Percentiles rank a stretch among this genome's conserved stretches.
These are phyloP conservation scores for Zymoseptoria tritici DNA, from an alignment of 2,329 filamentous ascomycete species.

Conservation along the genomic window DNA sequence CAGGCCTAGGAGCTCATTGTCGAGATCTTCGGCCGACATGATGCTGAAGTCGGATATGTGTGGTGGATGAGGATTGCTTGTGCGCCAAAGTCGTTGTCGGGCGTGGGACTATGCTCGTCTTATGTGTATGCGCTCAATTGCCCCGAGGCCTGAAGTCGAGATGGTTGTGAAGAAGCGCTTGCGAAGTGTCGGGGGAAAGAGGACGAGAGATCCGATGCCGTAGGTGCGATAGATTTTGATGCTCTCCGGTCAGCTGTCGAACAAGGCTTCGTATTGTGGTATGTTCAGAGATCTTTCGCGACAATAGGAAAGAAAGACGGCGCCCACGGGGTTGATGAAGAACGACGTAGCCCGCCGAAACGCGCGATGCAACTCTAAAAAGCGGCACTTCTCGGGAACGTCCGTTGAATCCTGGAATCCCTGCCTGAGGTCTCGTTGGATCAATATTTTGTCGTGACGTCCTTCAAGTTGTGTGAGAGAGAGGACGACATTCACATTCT, in stretches of 20 bases:
- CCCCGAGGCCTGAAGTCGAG: neutral
- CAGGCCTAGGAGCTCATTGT: constrained; percentile 88
- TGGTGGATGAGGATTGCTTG: too few species aligned
- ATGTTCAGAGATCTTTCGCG: neutral
- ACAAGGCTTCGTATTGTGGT: neutral
- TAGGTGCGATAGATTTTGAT: neutral
- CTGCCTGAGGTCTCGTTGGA: neutral
- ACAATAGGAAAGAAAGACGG: neutral
- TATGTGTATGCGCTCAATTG: neutral
- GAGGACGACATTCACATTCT: neutral
- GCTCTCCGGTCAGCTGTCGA: neutral
- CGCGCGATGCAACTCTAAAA: neutral
- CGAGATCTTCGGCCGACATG: constrained; percentile 51
- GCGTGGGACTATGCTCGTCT: neutral
- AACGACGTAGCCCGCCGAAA: neutral
- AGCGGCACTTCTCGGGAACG: neutral
- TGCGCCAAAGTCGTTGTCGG: neutral
- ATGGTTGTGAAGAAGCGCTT: neutral
- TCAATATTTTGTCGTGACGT: neutral
- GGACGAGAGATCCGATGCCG: constrained; percentile 1
- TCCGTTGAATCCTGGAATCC: neutral
- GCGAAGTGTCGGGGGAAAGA: neutral
- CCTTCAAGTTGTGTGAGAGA: neutral
- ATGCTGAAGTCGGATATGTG: constrained; percentile 1
- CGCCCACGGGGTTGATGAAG: neutral